Conservation (phyloP, 148 eudicot genomes). For the Rhododendron kiyosumense region DNA sequence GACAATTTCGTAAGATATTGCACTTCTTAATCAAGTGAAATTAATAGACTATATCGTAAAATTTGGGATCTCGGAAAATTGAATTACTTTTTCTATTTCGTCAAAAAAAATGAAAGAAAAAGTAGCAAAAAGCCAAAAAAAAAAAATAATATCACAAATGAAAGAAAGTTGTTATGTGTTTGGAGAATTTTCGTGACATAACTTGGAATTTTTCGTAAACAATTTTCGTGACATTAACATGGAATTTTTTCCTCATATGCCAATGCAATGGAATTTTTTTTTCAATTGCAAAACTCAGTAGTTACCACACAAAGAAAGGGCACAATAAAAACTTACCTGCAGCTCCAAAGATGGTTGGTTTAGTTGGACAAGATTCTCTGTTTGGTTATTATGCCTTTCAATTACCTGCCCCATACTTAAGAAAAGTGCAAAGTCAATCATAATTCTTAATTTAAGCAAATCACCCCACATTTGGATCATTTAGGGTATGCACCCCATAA, state of each 20-base stretch:
- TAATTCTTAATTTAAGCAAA: background rate
- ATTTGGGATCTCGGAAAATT: background rate
- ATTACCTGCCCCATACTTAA: constrained; percentile 24
- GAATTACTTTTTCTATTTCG: background rate
- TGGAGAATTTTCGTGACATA: background rate
- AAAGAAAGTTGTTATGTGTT: background rate
- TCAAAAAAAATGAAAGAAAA: background rate
- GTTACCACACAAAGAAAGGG: background rate
- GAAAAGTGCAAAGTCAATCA: background rate
- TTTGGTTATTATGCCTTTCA: constrained; percentile 15
- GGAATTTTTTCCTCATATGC: background rate
- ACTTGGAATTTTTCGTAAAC: background rate
- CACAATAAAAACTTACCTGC: constrained; percentile 10
- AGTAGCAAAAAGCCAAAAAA: background rate
- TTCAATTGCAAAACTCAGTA: background rate
- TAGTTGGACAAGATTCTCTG: background rate
- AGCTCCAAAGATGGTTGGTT: constrained; percentile 21
- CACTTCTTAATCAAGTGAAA: background rate
- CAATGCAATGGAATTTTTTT: background rate
- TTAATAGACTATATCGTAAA: background rate
- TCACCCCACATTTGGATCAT: background rate
- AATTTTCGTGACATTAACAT: no score
- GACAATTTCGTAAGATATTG: background rate
- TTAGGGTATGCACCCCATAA: background rate
- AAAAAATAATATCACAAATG: background rate